Evolutionary conservation across 495 filamentous ascomycete genomes (phyloP), one percentile per base, ranked within the genome.

Genomic region (Hyaloscypha finlandica): DNA sequence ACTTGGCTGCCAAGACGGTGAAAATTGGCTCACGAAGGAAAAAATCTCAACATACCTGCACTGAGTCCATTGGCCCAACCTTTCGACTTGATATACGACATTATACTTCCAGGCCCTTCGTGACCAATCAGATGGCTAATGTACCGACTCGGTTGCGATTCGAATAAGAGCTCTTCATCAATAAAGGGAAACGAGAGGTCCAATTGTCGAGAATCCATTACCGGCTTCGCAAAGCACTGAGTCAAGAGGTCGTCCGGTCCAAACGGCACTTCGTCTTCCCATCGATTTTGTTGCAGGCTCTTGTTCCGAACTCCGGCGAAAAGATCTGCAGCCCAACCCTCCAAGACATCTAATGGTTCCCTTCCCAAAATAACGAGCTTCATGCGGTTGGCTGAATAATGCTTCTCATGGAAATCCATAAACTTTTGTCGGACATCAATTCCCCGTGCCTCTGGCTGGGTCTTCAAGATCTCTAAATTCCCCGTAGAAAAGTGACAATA

Each of bases 401-500:
- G 67, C 52, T 74, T 71, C 68, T 90, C 85, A 71, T 98, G 92
- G 72, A 97, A 97, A 61, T 92, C 87, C 70, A 98, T 96, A 77
- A 99, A 98, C 75, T 95, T 93, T 74, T 92, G 88, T 61, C 95
- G 87, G 22, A 99, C 89, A 75, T 96, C 89, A 64, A 98, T 85
- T 2, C 95, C 95, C 56, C 88, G 83, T 61, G 88, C 86, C 69
- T 92, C 88, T 30, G 95, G 95, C 25, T 87, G 82, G 59, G 92
- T 92, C 75, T 96, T 94, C 61, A 99, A 80, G 1, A 93, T 93
- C 76, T 97, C 88, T 51, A 94, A 84, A 74, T 93, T 97, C 61
- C 95, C 95, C 0, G 95, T 99, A 0, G 94, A 96, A 77, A 99
- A 99, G 74, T 97, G 91, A 75, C 90, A 90, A 73, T 91, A 97